Evolutionary conservation across 1,284 basidiomycete species (phyloP), one percentile per base, ranked within the genome.

Genomic region (Pseudozyma tsukubaensis): DNA sequence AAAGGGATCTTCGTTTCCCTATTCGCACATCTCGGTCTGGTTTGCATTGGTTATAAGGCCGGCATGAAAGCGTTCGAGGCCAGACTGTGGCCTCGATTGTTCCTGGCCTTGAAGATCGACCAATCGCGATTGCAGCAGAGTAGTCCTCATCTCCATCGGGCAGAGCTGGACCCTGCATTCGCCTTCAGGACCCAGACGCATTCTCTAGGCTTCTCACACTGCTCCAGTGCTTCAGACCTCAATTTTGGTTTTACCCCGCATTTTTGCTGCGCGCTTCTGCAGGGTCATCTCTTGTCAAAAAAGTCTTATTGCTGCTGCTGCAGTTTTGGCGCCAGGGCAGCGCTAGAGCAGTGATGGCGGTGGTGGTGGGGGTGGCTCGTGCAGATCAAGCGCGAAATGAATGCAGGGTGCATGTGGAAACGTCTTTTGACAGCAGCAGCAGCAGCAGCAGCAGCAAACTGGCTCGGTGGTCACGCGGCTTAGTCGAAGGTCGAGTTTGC

Each of bases 191-290:
- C 19, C 47, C 37, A 35, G 9, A 40, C 45, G 18, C 21, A 24
- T 1, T 12, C 7, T 53, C 19, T 44, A 34, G 3, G 36, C 52
- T 44, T n/a, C 52, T 54, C 50, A 42, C n/a, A 45, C 52, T 44
- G 40, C 52, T 54, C 50, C 16, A 42, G 36, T 24, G 18, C 49
- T 24, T 16, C 48, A 44, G 40, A 42, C 51, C 35, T 4, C 3
- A 29, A 29, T 3, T 6, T 29, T 29, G 24, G 24, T 35, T 66
- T 66, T 67, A 67, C 64, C 58, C 64, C 64, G 64, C 64, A 57
- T 48, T 67, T 29, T 57, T 50, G 53, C 48, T 66, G 56, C 62
- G 62, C 51, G 62, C 47, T 59, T 7, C 51, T 54, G 63, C 57
- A 59, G 63, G 63, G 57, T 51, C 52, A 42, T 19, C 13, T 54